phyloP scores from a whole-genome alignment of 768 basidiomycete genomes.

The Hericium erinaceus region DNA sequence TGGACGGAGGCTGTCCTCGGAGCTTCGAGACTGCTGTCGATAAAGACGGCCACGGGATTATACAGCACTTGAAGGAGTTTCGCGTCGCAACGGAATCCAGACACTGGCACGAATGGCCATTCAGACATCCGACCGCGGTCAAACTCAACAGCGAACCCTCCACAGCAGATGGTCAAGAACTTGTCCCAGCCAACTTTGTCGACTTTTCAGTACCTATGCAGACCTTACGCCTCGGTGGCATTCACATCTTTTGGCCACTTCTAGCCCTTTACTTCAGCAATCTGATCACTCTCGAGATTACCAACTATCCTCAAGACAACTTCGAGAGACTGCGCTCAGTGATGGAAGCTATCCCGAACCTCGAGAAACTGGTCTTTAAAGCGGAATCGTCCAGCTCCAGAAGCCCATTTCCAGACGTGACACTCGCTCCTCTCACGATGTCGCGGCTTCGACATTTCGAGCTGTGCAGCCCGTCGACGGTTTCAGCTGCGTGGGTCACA shows the following conservation, averaged over 20 bases:
- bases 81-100: background rate
- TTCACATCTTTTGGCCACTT: background rate
- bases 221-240: background rate
- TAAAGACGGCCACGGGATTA: background rate
- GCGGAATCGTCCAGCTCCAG: too few species aligned
- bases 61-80: background rate
- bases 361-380: conserved; percentile 14
- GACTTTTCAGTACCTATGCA: background rate
- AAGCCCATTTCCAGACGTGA: background rate
- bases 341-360: conserved; percentile 14
- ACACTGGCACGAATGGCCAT: background rate
- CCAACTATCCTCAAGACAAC: background rate
- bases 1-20: background rate
- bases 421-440: conserved; percentile 1
- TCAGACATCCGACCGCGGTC: too few species aligned
- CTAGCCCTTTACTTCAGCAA: conserved; percentile 13
- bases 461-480: background rate
- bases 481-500: too few species aligned
- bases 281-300: background rate
- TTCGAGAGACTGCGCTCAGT: conserved; percentile 5
- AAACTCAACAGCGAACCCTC: too few species aligned
- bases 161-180: too few species aligned
- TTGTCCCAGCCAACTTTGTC: background rate
- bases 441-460: conserved; percentile 9
- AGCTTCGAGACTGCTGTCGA: background rate